Evolutionary conservation across 345 rosid species (phyloP).

Genomic region (Microthlaspi erraticum): DNA sequence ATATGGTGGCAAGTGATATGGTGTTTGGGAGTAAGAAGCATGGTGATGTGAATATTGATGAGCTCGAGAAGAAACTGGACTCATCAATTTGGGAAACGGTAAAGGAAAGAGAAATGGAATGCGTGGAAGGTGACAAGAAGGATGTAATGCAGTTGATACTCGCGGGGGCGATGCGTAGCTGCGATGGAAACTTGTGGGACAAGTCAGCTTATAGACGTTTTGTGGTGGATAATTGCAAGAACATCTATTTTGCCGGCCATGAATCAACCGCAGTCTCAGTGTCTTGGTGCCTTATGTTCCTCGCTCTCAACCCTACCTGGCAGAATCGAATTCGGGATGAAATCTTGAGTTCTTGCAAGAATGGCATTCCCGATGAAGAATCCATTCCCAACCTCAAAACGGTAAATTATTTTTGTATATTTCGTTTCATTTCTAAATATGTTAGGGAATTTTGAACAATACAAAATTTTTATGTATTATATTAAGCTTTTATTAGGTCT

Average conservation of each 20-base stretch:
- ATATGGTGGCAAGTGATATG: conserved; percentile 37
- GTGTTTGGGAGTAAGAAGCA: conserved; percentile 47
- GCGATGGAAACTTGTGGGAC: conserved; percentile 38
- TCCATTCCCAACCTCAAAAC: conserved; percentile 58
- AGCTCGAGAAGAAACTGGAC: conserved; percentile 64
- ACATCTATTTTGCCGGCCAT: conserved; percentile 80
- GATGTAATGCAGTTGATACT: conserved; percentile 74
- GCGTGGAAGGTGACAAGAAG: conserved; percentile 47
- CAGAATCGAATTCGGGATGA: conserved; percentile 64
- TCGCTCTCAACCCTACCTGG: conserved; percentile 78
- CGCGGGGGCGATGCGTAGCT: conserved; percentile 56
- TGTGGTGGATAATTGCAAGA: conserved; percentile 85
- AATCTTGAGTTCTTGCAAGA: conserved; percentile 50
- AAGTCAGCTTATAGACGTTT: conserved; percentile 58
- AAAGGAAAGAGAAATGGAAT: conserved; percentile 54
- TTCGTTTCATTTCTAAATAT: too few species aligned
- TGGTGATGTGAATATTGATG: conserved; percentile 47
- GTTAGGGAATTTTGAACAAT: too few species aligned
- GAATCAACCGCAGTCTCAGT: conserved; percentile 76
- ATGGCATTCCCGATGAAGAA: conserved; percentile 50
- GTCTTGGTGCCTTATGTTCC: conserved; percentile 88
- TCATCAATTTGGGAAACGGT: conserved; percentile 74
- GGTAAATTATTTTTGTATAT: conserved; percentile 37
- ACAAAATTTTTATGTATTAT: too few species aligned
- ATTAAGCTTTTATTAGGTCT: not conserved